Base-by-base conservation (phyloP, 352 stramenopile species). In the Achlya hypogyna region DNA sequence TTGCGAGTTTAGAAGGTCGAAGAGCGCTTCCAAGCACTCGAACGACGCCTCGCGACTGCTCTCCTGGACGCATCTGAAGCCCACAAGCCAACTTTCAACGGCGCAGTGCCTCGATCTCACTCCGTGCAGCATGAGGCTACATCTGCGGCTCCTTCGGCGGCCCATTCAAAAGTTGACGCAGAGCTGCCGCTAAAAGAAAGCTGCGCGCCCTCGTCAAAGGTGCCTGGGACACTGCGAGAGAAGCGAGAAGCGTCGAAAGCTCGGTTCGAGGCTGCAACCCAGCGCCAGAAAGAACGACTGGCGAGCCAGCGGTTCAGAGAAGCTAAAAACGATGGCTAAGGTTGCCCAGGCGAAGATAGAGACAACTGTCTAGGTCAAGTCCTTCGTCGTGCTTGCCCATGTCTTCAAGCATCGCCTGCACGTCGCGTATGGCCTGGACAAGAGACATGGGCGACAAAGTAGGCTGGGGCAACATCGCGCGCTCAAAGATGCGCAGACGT, bases 401-500 rank as follows among this genome's bases (percentile, higher is more conserved):
- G 23, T 54, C 58, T 23, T 18, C 51, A 34, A 69, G n/a, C 0
- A 42, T 9, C 2, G 81, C 59, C 1, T 62, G 5, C 5, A 73
- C 52, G 0, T n/a, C n/a, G n/a, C 64, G 38, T 18, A 45, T 45
- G 38, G 38, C 38, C 12, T 45, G 38, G 38, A 18, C 38, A 18
- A 18, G 12, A 10, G 38, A 10, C 2, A 45, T 9, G 2, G 38
- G 12, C 38, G 38, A 9, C 34, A 45, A 45, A 45, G 38, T 18
- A 1, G 38, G n/a, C 38, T 10, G 12, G 38, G 14, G 12, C 12
- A n/a, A 10, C 6, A n/a, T 45, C 4, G 71, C 56, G 25, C 81
- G 58, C 51, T 83, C 78, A n/a, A 82, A 80, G 43, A 79, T 74
- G 28, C 76, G 74, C 34, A 83, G 67, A 16, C 78, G 67, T 20